Base-by-base conservation (phyloP, 31 red algal genomes). In the Asparagopsis taxiformis region DNA sequence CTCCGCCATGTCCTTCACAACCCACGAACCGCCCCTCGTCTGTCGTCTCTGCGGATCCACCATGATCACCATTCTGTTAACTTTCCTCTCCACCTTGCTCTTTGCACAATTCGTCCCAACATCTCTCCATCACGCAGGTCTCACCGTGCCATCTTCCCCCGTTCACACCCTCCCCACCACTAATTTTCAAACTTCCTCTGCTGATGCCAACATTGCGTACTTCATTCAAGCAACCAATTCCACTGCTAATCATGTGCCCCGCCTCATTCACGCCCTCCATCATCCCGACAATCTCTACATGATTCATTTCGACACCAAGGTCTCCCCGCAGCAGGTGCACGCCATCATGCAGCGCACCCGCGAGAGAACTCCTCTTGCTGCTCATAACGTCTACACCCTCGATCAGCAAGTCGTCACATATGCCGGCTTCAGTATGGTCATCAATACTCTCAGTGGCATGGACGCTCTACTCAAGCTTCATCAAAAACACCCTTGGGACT, bases 261-360 rank as follows among this genome's bases (percentile, higher is more conserved):
- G 92, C 6, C 70, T 95, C 1, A 59, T 89, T 38, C 25, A 51
- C 24, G 34, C 51, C 19, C 20, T 95, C 1, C 80, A 85, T 29
- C 84, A 95, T 46, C 84, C 92, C 0, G 25, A 59, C 3, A 95
- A 95, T 66, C 59, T 89, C 17, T 84, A 95, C 36, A 85, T 66
- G 13, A 51, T 95, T 24, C 92, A 95, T 51, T 84, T 80, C 37
- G 92, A 95, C 59, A 74, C 65, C 25, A 88, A 89, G 44, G 79
- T 79, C 8, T 62, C 10, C 58, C 13, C 3, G 39, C 34, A 44
- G n/a, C 63, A 24, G 63, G 3, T 4, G 5, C 1, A 24, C 15
- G 2, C 26, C 5, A 37, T 37, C 20, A 26, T 17, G 26, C 6
- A n/a, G 38, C 15, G 15, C 31, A 1, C 22, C 38, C 13, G 15